phyloP scores from a whole-genome alignment of 192 early-diverging fungal species.

The Jimgerdemannia lactiflua region DNA sequence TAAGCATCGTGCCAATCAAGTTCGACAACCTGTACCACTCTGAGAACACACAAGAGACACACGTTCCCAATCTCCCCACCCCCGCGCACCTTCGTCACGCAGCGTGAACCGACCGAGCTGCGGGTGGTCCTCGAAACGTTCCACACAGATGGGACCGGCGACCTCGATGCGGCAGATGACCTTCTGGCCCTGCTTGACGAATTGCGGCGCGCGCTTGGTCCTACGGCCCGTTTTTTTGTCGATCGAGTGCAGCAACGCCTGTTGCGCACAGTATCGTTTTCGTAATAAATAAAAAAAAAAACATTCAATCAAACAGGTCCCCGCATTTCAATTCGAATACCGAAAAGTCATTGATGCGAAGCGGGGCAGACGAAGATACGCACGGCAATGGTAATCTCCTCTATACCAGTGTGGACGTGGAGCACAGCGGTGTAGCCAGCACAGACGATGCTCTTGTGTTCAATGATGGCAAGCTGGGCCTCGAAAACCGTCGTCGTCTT shows the following conservation, averaged over 20 bases:
- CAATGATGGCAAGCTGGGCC: constrained; percentile 86
- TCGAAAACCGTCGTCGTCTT: constrained; percentile 79
- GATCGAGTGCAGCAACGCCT: constrained; percentile 83
- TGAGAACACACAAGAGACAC: not conserved
- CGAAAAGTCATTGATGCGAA: not conserved
- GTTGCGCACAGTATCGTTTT: not conserved
- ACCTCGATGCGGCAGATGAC: constrained; percentile 86
- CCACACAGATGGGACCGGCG: constrained; percentile 75
- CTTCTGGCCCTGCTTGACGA: constrained; percentile 90
- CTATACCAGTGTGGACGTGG: constrained; percentile 85
- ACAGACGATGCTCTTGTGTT: constrained; percentile 94
- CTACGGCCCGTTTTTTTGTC: constrained; percentile 92
- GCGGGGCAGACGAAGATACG: constrained; percentile 1
- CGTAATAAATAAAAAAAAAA: constrained; percentile 11
- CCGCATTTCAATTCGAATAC: not conserved
- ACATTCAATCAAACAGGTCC: constrained; percentile 12
- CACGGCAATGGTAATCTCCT: constrained; percentile 82
- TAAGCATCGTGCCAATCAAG: not conserved
- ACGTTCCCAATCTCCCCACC: not conserved
- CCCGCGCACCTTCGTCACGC: constrained; percentile 83
- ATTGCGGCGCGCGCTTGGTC: constrained; percentile 86
- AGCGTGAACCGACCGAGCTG: constrained; percentile 98
- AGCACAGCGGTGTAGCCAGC: constrained; percentile 94
- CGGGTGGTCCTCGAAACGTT: constrained; percentile 81
- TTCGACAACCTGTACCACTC: not conserved